Evolutionary conservation across 148 eudicot genomes (phyloP).

Genomic region (Rhododendron kiyosumense): DNA sequence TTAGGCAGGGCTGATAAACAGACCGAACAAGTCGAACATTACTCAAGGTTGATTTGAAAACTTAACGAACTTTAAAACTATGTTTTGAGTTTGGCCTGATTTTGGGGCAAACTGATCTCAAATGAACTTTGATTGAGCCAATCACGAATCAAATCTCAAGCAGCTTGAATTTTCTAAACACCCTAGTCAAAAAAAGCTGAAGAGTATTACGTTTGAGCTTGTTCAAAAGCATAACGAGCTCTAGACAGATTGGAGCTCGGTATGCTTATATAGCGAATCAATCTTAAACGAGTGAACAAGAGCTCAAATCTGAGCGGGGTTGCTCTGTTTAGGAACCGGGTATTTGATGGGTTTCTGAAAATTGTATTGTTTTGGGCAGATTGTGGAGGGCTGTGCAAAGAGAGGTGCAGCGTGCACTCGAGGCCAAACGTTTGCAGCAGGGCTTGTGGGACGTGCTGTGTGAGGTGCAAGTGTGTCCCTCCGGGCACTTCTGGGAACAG

Average conservation of each 20-base stretch:
- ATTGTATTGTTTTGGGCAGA: not conserved
- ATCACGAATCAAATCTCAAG: too few relatives aligned
- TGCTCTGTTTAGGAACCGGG: not conserved
- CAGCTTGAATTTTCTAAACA: not conserved
- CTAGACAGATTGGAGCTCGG: too few relatives aligned
- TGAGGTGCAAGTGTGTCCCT: conserved; percentile 6
- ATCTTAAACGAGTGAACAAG: not conserved
- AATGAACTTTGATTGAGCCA: too few relatives aligned
- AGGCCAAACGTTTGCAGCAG: conserved; percentile 4
- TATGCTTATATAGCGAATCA: not conserved
- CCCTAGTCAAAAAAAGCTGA: not conserved
- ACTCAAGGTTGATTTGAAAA: too few relatives aligned
- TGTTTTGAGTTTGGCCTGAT: too few relatives aligned
- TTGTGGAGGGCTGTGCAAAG: conserved; percentile 2
- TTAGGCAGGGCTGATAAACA: too few relatives aligned
- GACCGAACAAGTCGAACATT: too few relatives aligned
- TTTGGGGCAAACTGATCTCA: too few relatives aligned
- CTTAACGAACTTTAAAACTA: too few relatives aligned
- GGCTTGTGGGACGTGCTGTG: conserved; percentile 1
- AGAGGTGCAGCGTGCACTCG: not conserved
- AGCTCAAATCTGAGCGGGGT: not conserved
- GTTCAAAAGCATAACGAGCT: not conserved
- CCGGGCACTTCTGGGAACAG: conserved; percentile 5
- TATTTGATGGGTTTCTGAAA: not conserved
- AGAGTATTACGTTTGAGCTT: not conserved